phyloP scores from a whole-genome alignment of 2,329 filamentous ascomycete genomes.

The Colletotrichum euphorbiae region DNA sequence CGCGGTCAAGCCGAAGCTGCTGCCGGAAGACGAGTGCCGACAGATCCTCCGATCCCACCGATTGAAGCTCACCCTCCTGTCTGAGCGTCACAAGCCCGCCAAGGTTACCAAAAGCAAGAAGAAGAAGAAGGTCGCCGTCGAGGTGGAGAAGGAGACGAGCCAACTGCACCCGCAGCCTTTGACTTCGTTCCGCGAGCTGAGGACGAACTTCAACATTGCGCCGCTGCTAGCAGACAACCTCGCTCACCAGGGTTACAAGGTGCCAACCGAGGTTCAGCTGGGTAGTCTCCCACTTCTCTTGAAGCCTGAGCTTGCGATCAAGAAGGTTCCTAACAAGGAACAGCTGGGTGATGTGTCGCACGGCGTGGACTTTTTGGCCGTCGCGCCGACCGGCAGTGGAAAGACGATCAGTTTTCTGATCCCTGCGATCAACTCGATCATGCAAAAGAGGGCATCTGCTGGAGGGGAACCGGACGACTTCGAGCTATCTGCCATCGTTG shows the following conservation, averaged over 20 bases:
- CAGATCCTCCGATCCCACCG: slow-evolving; percentile 82
- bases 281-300: slow-evolving; percentile 85
- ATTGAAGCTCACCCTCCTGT: slow-evolving; percentile 85
- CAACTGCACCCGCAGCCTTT: slow-evolving; percentile 84
- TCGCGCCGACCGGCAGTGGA: slow-evolving; percentile 95
- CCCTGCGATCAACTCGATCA: slow-evolving; percentile 82
- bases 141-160: slow-evolving; percentile 66
- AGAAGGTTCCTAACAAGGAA: slow-evolving; percentile 49
- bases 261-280: slow-evolving; percentile 95
- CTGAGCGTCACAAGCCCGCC: slow-evolving; percentile 56
- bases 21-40: slow-evolving; percentile 79
- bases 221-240: slow-evolving; percentile 82
- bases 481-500: slow-evolving; percentile 73
- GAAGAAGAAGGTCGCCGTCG: slow-evolving; percentile 54
- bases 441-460: slow-evolving; percentile 63
- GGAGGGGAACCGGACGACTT: slow-evolving; percentile 55
- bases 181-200: slow-evolving; percentile 79
- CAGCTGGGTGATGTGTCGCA: slow-evolving; percentile 47
- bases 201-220: slow-evolving; percentile 78
- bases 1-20: slow-evolving; percentile 50
- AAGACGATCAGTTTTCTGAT: slow-evolving; percentile 96
- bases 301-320: slow-evolving; percentile 62
- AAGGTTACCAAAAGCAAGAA: slow-evolving; percentile 67
- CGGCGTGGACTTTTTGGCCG: slow-evolving; percentile 80
- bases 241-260: slow-evolving; percentile 82